These are phyloP conservation scores for Lepidium didymum DNA, from an alignment of 345 rosid species.

Conservation along the genomic window DNA sequence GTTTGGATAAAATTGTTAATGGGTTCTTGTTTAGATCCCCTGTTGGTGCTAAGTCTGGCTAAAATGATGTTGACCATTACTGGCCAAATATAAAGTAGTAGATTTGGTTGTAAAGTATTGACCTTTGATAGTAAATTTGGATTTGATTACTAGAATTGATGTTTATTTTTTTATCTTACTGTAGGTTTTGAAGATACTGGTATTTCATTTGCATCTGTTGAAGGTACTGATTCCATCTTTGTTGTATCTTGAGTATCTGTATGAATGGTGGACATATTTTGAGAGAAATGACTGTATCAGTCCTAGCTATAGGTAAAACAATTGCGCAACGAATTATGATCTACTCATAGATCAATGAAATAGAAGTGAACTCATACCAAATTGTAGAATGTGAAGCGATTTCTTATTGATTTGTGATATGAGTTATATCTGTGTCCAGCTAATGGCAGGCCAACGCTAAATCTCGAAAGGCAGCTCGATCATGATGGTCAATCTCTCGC, in stretches of 20 bases:
- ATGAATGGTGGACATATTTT: neutral
- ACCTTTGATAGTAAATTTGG: neutral
- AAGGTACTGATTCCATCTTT: slow-evolving; percentile 48
- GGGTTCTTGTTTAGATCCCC: neutral
- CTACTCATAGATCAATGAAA: neutral
- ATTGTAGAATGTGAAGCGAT: neutral
- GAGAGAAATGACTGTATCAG: neutral
- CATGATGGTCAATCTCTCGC: slow-evolving; percentile 96
- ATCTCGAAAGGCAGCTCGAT: slow-evolving; percentile 85
- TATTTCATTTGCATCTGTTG: slow-evolving; percentile 75
- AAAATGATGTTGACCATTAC: neutral
- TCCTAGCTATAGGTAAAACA: neutral
- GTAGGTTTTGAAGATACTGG: slow-evolving; percentile 86
- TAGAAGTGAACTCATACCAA: neutral
- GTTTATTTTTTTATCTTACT: slow-evolving; percentile 8
- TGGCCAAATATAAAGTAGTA: neutral
- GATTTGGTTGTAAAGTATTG: neutral
- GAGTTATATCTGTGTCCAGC: slow-evolving; percentile 39
- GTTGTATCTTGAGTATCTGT: neutral
- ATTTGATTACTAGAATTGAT: neutral
- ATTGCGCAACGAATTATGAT: neutral
- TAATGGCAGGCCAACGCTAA: slow-evolving; percentile 65
- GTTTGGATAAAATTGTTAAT: neutral
- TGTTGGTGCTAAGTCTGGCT: neutral
- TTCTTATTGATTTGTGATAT: neutral